Percentiles rank a stretch among this genome's conserved stretches.
These are phyloP conservation scores for Alternaria sp. DNA, from an alignment of 2,329 filamentous ascomycete species.

Conservation along the genomic window DNA sequence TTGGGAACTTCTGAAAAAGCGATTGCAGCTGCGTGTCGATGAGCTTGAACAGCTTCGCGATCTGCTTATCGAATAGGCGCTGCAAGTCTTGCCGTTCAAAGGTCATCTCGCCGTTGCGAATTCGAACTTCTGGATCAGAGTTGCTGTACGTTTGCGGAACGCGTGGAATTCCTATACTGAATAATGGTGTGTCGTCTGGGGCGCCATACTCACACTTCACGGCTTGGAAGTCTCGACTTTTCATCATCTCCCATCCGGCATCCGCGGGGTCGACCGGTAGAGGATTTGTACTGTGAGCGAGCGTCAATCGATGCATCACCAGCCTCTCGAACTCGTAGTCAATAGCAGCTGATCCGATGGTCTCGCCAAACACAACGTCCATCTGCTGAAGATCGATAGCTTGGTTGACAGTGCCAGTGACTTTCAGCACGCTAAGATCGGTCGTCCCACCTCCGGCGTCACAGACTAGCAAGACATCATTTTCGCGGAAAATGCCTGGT, in stretches of 20 bases:
- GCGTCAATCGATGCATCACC: slow-evolving; percentile 37
- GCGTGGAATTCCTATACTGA: slow-evolving; percentile 45
- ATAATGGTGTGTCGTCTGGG: slow-evolving; percentile 45
- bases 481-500: slow-evolving; percentile 44
- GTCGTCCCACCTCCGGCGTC: slow-evolving; percentile 60
- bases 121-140: slow-evolving; percentile 34
- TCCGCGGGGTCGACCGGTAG: slow-evolving; percentile 41
- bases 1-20: slow-evolving; percentile 36
- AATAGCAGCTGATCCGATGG: slow-evolving; percentile 52
- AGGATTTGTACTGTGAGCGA: slow-evolving; percentile 32
- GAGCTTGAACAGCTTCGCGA: slow-evolving; percentile 42
- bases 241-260: slow-evolving; percentile 52
- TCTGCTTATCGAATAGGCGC: slow-evolving; percentile 45
- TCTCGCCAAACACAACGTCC: slow-evolving; percentile 49
- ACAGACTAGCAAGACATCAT: slow-evolving; percentile 57
- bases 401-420: slow-evolving; percentile 35
- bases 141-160: slow-evolving; percentile 42
- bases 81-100: slow-evolving; percentile 44
- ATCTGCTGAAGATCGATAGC: slow-evolving; percentile 42
- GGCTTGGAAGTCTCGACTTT: slow-evolving; percentile 48
- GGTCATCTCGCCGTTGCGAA: slow-evolving; percentile 43
- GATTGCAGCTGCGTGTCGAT: slow-evolving; percentile 44
- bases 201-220: slow-evolving; percentile 51
- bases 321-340: slow-evolving; percentile 50
- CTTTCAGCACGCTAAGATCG: slow-evolving; percentile 49